phyloP scores from a whole-genome alignment of 2,329 filamentous ascomycete genomes.

The Venturia pyrina region DNA sequence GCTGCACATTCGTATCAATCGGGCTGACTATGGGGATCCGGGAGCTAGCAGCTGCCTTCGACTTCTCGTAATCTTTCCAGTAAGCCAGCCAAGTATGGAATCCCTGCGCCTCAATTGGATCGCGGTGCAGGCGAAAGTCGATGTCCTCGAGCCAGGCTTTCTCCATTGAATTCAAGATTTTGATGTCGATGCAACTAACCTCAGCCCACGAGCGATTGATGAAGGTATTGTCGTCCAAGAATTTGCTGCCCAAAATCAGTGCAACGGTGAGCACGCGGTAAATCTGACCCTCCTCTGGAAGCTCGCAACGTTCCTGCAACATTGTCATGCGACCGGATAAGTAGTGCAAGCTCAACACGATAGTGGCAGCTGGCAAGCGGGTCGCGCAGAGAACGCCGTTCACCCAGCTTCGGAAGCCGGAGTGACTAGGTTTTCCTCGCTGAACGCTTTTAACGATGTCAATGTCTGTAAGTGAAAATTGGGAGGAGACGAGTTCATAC shows the following conservation, averaged over 20 bases:
- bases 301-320: constrained; percentile 38
- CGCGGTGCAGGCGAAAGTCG: constrained; percentile 77
- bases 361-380: constrained; percentile 80
- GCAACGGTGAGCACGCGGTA: constrained; percentile 82
- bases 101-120: constrained; percentile 66
- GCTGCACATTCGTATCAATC: constrained; percentile 54
- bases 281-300: constrained; percentile 52
- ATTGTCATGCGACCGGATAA: constrained; percentile 73
- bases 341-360: constrained; percentile 83
- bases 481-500: constrained; percentile 49
- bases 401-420: constrained; percentile 83
- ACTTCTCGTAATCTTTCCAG: constrained; percentile 54
- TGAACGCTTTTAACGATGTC: constrained; percentile 54
- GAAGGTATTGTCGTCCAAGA: constrained; percentile 93
- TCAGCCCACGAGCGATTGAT: constrained; percentile 96
- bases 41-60: constrained; percentile 32
- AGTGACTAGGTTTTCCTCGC: constrained; percentile 51
- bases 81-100: constrained; percentile 55
- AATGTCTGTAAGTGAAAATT: constrained; percentile 51
- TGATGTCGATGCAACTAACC: constrained; percentile 78
- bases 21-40: constrained; percentile 42
- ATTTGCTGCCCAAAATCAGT: constrained; percentile 84
- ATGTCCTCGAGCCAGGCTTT: constrained; percentile 79
- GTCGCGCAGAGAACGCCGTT: constrained; percentile 85
- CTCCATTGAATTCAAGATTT: constrained; percentile 77